Percentiles rank a stretch among this genome's conserved stretches.
These are phyloP conservation scores for Anethum foeniculum DNA, from an alignment of 140 eudicot genomes.

Conservation along the genomic window DNA sequence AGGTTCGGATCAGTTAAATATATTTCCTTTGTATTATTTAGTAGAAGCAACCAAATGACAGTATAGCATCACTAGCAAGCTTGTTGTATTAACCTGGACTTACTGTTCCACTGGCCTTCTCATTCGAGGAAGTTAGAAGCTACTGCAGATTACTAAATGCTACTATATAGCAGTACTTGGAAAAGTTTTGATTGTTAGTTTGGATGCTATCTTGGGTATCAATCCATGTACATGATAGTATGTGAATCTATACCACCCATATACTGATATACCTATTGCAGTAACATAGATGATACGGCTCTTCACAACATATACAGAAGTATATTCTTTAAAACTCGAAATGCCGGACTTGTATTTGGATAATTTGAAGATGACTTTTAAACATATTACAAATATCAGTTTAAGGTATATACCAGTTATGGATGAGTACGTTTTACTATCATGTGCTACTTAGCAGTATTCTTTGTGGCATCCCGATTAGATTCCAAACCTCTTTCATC, in stretches of 20 bases:
- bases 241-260: background rate
- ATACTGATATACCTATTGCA: background rate
- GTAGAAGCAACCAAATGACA: constrained; percentile 1
- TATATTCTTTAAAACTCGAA: too few species aligned
- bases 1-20: background rate
- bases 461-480: too few species aligned
- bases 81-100: background rate
- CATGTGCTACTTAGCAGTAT: background rate
- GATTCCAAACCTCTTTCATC: too few species aligned
- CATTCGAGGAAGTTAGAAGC: background rate
- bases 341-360: background rate
- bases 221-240: background rate
- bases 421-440: background rate
- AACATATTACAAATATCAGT: background rate
- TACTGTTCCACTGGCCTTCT: background rate
- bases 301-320: too few species aligned
- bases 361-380: background rate
- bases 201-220: background rate
- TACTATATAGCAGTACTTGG: background rate
- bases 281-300: background rate
- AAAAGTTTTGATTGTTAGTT: too few species aligned
- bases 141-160: background rate
- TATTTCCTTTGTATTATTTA: background rate
- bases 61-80: background rate
- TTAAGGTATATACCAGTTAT: background rate